These are phyloP conservation scores for Exophiala spinifera DNA, from an alignment of 2,329 filamentous ascomycete genomes.

Conservation along the genomic window DNA sequence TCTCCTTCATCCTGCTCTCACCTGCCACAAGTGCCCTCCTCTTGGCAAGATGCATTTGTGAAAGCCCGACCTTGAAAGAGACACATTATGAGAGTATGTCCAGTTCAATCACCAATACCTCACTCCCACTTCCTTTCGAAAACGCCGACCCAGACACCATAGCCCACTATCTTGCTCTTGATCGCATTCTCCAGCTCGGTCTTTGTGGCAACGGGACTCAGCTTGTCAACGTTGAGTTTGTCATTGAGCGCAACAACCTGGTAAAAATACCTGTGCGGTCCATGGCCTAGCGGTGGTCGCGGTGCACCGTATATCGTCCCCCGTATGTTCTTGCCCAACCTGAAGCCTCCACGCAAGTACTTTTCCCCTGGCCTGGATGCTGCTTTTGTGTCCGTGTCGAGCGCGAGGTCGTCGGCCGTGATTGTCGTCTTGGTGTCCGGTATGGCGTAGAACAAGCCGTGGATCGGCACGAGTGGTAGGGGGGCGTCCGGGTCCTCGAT, in stretches of 20 bases:
- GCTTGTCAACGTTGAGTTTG: slow-evolving; percentile 38
- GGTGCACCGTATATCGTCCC: slow-evolving; percentile 47
- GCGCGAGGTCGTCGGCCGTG: slow-evolving; percentile 39
- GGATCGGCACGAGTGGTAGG: slow-evolving; percentile 44
- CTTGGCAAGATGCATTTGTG: not conserved
- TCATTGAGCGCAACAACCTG: slow-evolving; percentile 49
- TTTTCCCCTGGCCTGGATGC: not conserved
- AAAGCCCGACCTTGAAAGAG: not conserved
- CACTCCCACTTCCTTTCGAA: slow-evolving; percentile 43
- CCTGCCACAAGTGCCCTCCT: too few species aligned
- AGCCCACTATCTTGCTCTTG: slow-evolving; percentile 48
- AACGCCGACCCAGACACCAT: slow-evolving; percentile 50
- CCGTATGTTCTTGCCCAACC: slow-evolving; percentile 44
- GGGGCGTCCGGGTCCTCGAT: slow-evolving; percentile 50
- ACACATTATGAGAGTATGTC: too few species aligned
- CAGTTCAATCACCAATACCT: too few species aligned
- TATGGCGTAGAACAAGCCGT: slow-evolving; percentile 47
- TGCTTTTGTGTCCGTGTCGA: slow-evolving; percentile 23
- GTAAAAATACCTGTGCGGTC: slow-evolving; percentile 53
- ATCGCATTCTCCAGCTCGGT: slow-evolving; percentile 46
- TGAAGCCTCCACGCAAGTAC: slow-evolving; percentile 43
- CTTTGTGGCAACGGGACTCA: slow-evolving; percentile 41
- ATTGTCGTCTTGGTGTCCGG: slow-evolving; percentile 36
- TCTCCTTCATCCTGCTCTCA: too few species aligned
- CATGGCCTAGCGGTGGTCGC: slow-evolving; percentile 49